These are phyloP conservation scores for Endogone sp. DNA, from an alignment of 192 early-diverging fungal species.

Conservation along the genomic window DNA sequence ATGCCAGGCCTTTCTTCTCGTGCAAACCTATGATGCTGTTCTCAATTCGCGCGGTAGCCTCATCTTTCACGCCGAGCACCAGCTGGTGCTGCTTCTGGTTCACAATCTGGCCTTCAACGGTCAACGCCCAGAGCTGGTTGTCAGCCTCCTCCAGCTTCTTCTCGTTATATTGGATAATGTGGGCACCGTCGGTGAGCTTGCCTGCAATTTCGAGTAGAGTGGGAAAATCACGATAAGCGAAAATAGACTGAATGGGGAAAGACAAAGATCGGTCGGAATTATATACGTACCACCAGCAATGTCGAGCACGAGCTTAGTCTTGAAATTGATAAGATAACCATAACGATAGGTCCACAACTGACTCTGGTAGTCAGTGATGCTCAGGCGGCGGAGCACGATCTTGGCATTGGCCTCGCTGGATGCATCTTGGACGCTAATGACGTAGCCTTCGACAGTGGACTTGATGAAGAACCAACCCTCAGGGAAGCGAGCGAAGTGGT, in stretches of 20 bases:
- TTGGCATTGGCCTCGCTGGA: background rate
- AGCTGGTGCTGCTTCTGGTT: background rate
- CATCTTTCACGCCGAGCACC: background rate
- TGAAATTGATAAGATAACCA: conserved; percentile 32
- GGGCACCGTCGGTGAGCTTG: conserved; percentile 7
- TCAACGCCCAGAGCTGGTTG: conserved; percentile 30
- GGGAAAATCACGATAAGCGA: background rate
- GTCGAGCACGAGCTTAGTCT: conserved; percentile 29
- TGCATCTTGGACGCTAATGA: background rate
- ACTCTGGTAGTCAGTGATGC: background rate
- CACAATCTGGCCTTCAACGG: too few relatives aligned
- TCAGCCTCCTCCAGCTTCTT: conserved; percentile 25
- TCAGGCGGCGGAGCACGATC: background rate
- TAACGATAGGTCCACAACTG: conserved; percentile 31
- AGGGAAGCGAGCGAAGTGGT: background rate
- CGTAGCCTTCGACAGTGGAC: background rate
- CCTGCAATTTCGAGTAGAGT: background rate
- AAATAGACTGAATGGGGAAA: background rate
- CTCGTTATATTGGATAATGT: conserved; percentile 27
- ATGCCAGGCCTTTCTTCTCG: background rate
- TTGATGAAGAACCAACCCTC: background rate
- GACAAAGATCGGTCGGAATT: background rate
- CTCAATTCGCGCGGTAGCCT: background rate
- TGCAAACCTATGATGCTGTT: background rate
- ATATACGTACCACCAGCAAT: conserved; percentile 23